A percentile compares a stretch with the other conserved stretches of the same genome.
These are phyloP conservation scores for Flaveria robusta DNA, from an alignment of 129 eudicot genomes.

Conservation along the genomic window DNA sequence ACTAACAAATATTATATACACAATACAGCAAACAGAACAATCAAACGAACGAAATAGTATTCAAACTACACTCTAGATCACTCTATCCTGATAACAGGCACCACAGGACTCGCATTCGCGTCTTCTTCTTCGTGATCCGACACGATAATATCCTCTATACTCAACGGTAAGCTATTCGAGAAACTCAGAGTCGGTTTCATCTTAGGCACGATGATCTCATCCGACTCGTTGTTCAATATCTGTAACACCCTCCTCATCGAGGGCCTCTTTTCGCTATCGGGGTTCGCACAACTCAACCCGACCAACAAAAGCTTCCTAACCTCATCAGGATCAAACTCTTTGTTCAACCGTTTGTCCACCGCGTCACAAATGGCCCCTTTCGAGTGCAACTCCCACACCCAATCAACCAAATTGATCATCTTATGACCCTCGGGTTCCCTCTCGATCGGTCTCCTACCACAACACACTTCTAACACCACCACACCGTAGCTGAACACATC, in stretches of 20 bases:
- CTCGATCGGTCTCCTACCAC: slow-evolving; percentile 88
- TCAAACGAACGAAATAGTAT: slow-evolving; percentile 3
- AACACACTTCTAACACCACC: slow-evolving; percentile 77
- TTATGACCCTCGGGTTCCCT: slow-evolving; percentile 54
- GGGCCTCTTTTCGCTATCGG: slow-evolving; percentile 77
- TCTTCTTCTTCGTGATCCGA: slow-evolving; percentile 49
- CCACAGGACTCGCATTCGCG: not conserved
- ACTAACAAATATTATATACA: slow-evolving; percentile 35
- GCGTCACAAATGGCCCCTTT: slow-evolving; percentile 67
- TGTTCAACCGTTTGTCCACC: slow-evolving; percentile 56
- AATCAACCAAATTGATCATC: slow-evolving; percentile 82
- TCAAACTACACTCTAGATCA: slow-evolving; percentile 12
- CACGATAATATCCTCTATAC: slow-evolving; percentile 69
- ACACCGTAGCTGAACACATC: slow-evolving; percentile 89
- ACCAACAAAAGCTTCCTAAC: slow-evolving; percentile 61
- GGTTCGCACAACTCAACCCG: slow-evolving; percentile 87
- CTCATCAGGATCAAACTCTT: slow-evolving; percentile 53
- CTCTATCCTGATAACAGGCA: slow-evolving; percentile 40
- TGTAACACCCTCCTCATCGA: slow-evolving; percentile 88
- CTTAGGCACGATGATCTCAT: slow-evolving; percentile 60
- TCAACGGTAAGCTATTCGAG: slow-evolving; percentile 62
- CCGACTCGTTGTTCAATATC: slow-evolving; percentile 70
- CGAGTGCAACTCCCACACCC: slow-evolving; percentile 83
- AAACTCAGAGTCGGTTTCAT: slow-evolving; percentile 68
- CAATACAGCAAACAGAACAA: slow-evolving; percentile 7